Conservation (phyloP, 495 filamentous ascomycete genomes). For the Penicillium silybi region DNA sequence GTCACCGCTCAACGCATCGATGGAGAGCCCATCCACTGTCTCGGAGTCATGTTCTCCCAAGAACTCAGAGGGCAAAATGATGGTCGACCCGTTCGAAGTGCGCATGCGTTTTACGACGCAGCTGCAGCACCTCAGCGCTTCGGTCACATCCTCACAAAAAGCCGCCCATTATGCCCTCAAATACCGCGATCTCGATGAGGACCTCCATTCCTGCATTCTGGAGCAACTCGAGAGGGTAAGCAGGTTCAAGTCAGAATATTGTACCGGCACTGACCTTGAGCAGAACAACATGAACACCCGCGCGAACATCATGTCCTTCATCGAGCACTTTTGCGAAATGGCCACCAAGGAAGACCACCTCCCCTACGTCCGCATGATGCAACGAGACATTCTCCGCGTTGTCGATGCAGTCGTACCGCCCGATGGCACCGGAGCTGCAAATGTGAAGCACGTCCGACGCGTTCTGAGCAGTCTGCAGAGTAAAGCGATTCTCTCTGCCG, state of each 20-base stretch:
- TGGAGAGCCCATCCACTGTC: not conserved
- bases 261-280: not conserved
- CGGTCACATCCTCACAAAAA: slow-evolving; percentile 82
- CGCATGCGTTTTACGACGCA: slow-evolving; percentile 92
- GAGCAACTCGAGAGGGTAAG: slow-evolving; percentile 85
- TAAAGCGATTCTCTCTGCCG: slow-evolving; percentile 62
- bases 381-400: slow-evolving; percentile 82
- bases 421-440: slow-evolving; percentile 86
- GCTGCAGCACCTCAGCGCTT: slow-evolving; percentile 84
- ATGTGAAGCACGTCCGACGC: slow-evolving; percentile 85
- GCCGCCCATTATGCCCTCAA: slow-evolving; percentile 92
- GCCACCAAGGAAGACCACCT: slow-evolving; percentile 67
- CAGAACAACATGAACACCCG: slow-evolving; percentile 92
- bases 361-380: slow-evolving; percentile 88
- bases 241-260: not conserved
- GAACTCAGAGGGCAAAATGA: slow-evolving; percentile 31
- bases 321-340: slow-evolving; percentile 90
- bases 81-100: slow-evolving; percentile 97
- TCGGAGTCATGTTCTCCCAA: not conserved
- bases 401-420: slow-evolving; percentile 79
- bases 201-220: slow-evolving; percentile 93
- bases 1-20: not conserved
- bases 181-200: slow-evolving; percentile 88
- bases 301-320: slow-evolving; percentile 99
- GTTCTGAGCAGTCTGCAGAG: slow-evolving; percentile 66